Conservation (phyloP, 1,139 yeast genomes). For the Saccharomyces pastorianus region DNA sequence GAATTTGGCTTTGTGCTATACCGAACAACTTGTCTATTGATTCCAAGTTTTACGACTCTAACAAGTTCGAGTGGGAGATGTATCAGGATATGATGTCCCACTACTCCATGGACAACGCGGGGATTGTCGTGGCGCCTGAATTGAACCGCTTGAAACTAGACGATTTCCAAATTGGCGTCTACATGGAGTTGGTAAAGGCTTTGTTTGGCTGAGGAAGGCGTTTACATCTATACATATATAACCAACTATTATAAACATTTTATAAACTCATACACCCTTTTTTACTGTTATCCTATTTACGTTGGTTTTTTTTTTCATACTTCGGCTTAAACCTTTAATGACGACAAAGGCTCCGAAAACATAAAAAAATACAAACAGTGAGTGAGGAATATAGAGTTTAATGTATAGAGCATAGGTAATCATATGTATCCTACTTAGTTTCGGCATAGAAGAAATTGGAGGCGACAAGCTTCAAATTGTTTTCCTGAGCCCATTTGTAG, state of each 20-base stretch:
- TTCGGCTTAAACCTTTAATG: too few relatives aligned
- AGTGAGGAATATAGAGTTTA: too few relatives aligned
- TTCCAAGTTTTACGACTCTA: slow-evolving; percentile 23
- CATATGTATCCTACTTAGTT: slow-evolving; percentile 32
- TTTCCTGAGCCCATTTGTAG: slow-evolving; percentile 61
- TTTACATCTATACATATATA: neutral
- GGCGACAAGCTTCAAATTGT: slow-evolving; percentile 58
- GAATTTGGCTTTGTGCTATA: slow-evolving; percentile 96
- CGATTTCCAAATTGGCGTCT: slow-evolving; percentile 32
- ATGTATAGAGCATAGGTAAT: too few relatives aligned
- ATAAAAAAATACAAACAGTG: too few relatives aligned
- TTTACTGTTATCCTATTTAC: too few relatives aligned
- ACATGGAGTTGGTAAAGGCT: slow-evolving; percentile 29
- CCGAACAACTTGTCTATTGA: slow-evolving; percentile 31
- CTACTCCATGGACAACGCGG: slow-evolving; percentile 11
- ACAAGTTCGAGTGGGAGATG: slow-evolving; percentile 24
- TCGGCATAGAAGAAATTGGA: slow-evolving; percentile 77
- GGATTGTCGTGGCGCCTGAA: slow-evolving; percentile 22
- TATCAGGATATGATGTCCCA: slow-evolving; percentile 28
- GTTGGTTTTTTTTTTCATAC: too few relatives aligned
- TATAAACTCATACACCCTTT: slow-evolving; percentile 1
- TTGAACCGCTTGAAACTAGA: slow-evolving; percentile 25
- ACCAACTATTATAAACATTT: slow-evolving; percentile 1
- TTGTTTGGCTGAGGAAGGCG: slow-evolving; percentile 12
- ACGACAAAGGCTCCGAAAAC: too few relatives aligned